Conservation (phyloP, 2,329 filamentous ascomycete species). For the Neonectria magnoliae region DNA sequence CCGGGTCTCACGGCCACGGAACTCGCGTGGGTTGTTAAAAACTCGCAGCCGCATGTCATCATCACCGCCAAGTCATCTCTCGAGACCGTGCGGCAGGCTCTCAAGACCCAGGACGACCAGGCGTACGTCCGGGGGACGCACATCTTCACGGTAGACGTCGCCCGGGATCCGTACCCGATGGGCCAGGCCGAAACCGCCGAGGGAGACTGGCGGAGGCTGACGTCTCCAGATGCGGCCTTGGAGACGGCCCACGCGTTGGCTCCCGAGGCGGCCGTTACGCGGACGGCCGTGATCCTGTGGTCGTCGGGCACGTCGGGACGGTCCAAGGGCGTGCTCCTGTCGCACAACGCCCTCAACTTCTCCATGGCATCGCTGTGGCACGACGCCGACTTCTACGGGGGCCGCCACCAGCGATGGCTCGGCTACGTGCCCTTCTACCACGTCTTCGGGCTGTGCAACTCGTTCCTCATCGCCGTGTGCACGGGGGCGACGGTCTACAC, state of each 20-base stretch:
- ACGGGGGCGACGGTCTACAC: conserved; percentile 69
- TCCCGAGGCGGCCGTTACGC: conserved; percentile 55
- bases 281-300: conserved; percentile 62
- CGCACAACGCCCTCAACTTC: conserved; percentile 72
- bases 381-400: conserved; percentile 57
- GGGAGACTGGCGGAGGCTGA: conserved; percentile 69
- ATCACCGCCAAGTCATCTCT: conserved; percentile 49
- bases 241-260: conserved; percentile 51
- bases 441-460: conserved; percentile 67
- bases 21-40: conserved; percentile 54
- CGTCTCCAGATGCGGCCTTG: conserved; percentile 64
- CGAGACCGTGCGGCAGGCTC: conserved; percentile 46
- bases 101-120: conserved; percentile 47
- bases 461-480: conserved; percentile 65
- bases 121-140: conserved; percentile 59
- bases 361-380: conserved; percentile 61
- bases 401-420: conserved; percentile 55
- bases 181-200: not conserved
- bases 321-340: conserved; percentile 79
- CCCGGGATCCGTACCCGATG: conserved; percentile 47
- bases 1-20: conserved; percentile 53
- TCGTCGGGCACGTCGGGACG: conserved; percentile 74
- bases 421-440: conserved; percentile 79
- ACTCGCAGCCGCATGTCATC: conserved; percentile 50
- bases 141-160: conserved; percentile 64